Percentiles rank a stretch among this genome's conserved stretches.
Evolutionary conservation across 1,284 basidiomycete genomes (phyloP).

Genomic region (Sanghuangporus sanghuang): DNA sequence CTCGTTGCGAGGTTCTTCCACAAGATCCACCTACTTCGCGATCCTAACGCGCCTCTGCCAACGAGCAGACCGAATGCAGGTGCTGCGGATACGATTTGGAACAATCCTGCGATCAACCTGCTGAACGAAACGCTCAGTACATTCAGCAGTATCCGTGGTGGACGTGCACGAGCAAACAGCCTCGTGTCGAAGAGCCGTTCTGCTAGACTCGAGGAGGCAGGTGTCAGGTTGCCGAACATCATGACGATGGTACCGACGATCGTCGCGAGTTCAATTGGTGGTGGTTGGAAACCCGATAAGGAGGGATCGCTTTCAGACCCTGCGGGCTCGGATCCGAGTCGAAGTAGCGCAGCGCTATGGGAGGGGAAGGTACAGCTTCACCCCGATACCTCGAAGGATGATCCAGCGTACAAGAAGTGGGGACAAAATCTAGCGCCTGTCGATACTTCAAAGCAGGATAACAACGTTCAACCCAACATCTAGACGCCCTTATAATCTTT

Average conservation of each 20-base stretch:
- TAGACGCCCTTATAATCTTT: background rate
- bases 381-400: constrained; percentile 66
- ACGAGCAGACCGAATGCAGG: constrained; percentile 56
- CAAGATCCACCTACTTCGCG: constrained; percentile 58
- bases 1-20: constrained; percentile 77
- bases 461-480: background rate
- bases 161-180: constrained; percentile 76
- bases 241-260: constrained; percentile 88
- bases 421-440: constrained; percentile 18
- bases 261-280: constrained; percentile 81
- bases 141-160: constrained; percentile 81
- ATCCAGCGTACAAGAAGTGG: constrained; percentile 40
- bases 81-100: constrained; percentile 31
- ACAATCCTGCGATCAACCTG: constrained; percentile 68
- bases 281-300: constrained; percentile 56
- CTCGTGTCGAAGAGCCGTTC: constrained; percentile 77
- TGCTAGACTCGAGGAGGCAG: constrained; percentile 47
- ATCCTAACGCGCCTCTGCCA: constrained; percentile 61
- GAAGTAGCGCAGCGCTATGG: constrained; percentile 73
- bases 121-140: constrained; percentile 83
- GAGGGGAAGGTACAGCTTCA: constrained; percentile 83
- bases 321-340: constrained; percentile 69
- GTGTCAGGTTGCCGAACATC: constrained; percentile 45
- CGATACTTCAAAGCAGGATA: background rate
- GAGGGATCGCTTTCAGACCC: constrained; percentile 70